Base-by-base conservation (phyloP, 139 green algal genomes). In the Coelastrella sp. region DNA sequence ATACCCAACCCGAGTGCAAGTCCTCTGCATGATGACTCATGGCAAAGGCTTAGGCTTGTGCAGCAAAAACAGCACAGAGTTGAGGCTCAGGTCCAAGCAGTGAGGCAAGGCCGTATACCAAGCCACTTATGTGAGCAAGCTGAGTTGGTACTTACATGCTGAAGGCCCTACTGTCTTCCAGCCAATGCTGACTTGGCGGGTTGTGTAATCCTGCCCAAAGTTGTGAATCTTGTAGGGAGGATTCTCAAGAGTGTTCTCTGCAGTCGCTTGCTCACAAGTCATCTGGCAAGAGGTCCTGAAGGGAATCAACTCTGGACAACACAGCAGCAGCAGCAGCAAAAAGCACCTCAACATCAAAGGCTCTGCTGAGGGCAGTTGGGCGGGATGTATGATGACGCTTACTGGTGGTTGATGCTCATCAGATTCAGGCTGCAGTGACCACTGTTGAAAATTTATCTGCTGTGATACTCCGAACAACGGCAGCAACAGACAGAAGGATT, bases 191-290 rank as follows among this genome's bases (percentile, higher is more conserved):
- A 81, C 25, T 59, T 81, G 74, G 25, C 74, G 68, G 15, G 68
- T 81, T 15, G 19, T 59, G 25, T 81, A 57, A 15, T 81, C 27
- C 25, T 59, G 27, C 58, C 35, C 78, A 27, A 61, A 83, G 78
- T 83, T 83, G 49, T 90, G 70, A 25, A 95, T 94, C 15, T 25
- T 72, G 81, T 95, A 95, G 20, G 93, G 93, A 14, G 93, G 93
- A 65, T 85, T 66, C 60, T 95, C 92, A 89, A 79, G 72, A 11
- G 59, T 91, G 61, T 86, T 78, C 27, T 85, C 49, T 9, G 57
- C 20, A n/a, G 70, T 6, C 10, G 85, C 49, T 20, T 56, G 49
- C 59, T 83, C 74, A 35, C 85, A 90, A 1, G 12, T 76, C 85
- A 90, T 90, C 59, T 84, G 85, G 73, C 85, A 90, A 8, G 56